Base-by-base conservation (phyloP, 371 early-diverging fungal species). In the Actinomucor elegans region DNA sequence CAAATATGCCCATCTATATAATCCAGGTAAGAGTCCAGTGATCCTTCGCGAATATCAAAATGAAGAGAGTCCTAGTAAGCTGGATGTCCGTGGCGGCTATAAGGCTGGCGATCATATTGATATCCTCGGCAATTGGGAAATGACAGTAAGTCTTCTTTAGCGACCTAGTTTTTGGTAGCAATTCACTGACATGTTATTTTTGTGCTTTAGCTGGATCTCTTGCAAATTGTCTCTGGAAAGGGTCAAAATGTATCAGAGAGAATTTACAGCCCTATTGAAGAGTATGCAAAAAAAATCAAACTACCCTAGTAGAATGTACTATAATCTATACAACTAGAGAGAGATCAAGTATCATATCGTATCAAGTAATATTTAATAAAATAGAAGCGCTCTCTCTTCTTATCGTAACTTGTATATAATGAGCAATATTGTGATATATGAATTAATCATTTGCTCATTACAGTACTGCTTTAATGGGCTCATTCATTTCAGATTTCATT, bases 81-180 rank as follows among this genome's bases (percentile, higher is more conserved):
- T 79, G 5, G 84, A 87, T 60, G 73, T 92, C 10, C 84, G 97
- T 6, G 94, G 96, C 44, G 95, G 95, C 6, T 78, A 80, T 12
- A 80, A 82, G 26, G 89, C 93, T 11, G 82, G 90, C 2, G 94
- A 95, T 59, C 98, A 97, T 69, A 85, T 94, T 26, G 92, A 95
- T 66, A 94, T 95, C 32, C 71, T 96, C 9, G 77, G 77, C 6
- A 76, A 76, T 38, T 71, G 69, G 69, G 77, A 76, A 47, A 66
- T 76, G 67, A 67, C 64, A 18, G 75, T 75, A 71, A 59, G 71
- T 62, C 23, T 41, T n/a, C 26, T 41, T n/a, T n/a, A n/a, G n/a
- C n/a, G n/a, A n/a, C n/a, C n/a, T n/a, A n/a, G n/a, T n/a, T n/a
- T n/a, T n/a, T n/a, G n/a, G n/a, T n/a, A n/a, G n/a, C n/a, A n/a